phyloP scores from a whole-genome alignment of 768 basidiomycete genomes.

The Boletales sp. region DNA sequence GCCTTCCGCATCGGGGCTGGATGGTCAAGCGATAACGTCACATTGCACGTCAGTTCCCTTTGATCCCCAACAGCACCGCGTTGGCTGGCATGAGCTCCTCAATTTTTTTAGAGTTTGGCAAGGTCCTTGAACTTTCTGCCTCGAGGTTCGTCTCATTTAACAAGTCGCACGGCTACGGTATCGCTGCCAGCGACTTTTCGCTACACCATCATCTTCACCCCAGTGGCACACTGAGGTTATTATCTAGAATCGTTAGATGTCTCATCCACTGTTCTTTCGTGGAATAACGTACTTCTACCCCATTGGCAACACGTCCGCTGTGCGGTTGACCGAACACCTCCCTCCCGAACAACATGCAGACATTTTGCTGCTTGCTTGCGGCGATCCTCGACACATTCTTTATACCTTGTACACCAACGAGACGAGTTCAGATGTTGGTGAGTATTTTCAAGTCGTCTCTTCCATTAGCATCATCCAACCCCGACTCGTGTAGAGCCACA shows the following conservation, averaged over 20 bases:
- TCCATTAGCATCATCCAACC: not conserved
- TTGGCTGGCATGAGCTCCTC: too few species aligned
- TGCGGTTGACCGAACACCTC: conserved; percentile 45
- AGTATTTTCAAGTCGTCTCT: not conserved
- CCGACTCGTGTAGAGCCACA: conserved; percentile 14
- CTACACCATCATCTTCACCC: too few species aligned
- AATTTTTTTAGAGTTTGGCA: too few species aligned
- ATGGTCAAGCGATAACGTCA: too few species aligned
- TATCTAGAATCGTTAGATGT: conserved; percentile 12
- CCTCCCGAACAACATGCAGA: conserved; percentile 45
- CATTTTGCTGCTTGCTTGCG: conserved; percentile 54
- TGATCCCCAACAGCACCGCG: too few species aligned
- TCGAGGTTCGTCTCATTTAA: too few species aligned
- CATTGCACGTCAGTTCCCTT: too few species aligned
- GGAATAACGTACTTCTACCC: conserved; percentile 50
- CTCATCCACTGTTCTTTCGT: conserved; percentile 22
- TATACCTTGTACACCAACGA: conserved; percentile 39
- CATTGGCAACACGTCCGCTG: conserved; percentile 56
- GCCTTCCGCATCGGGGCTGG: too few species aligned
- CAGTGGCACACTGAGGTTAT: not conserved
- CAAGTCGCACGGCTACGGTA: too few species aligned
- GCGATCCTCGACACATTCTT: conserved; percentile 52
- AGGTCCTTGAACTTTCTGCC: too few species aligned
- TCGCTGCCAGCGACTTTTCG: too few species aligned
- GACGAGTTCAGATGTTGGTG: conserved; percentile 8